Conservation (phyloP, 495 filamentous ascomycete genomes). For the Penicillium silybi region DNA sequence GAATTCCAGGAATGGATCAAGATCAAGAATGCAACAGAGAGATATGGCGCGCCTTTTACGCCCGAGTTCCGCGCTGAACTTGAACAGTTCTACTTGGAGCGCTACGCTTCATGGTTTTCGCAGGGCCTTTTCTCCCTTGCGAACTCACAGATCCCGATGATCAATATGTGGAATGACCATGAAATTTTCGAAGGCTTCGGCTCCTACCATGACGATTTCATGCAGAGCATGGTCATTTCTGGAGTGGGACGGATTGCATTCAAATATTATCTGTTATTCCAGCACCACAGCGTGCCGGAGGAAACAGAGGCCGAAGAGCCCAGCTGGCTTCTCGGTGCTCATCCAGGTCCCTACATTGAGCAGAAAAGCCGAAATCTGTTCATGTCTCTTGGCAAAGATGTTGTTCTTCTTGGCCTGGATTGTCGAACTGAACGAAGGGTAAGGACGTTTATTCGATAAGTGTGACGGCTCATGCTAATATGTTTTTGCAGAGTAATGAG, state of each 20-base stretch:
- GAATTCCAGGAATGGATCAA: constrained; percentile 79
- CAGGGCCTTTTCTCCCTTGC: constrained; percentile 91
- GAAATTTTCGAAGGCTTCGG: constrained; percentile 98
- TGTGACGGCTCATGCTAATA: neutral
- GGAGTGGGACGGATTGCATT: constrained; percentile 88
- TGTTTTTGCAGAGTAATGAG: constrained; percentile 54
- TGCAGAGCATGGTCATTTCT: constrained; percentile 84
- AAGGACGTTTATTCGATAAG: constrained; percentile 6
- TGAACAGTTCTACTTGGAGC: constrained; percentile 78
- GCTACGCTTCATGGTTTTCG: constrained; percentile 90
- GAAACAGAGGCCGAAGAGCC: constrained; percentile 81
- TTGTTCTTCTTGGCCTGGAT: constrained; percentile 84
- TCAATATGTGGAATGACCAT: constrained; percentile 98
- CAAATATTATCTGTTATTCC: constrained; percentile 98
- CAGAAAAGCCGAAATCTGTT: constrained; percentile 82
- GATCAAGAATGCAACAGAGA: constrained; percentile 74
- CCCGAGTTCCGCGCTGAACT: constrained; percentile 77
- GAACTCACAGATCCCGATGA: constrained; percentile 92
- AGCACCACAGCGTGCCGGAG: constrained; percentile 81
- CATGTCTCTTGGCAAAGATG: constrained; percentile 70
- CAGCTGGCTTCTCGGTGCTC: constrained; percentile 79
- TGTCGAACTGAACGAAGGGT: constrained; percentile 85
- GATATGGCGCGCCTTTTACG: constrained; percentile 70
- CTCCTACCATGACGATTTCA: constrained; percentile 87
- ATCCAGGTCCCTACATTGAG: constrained; percentile 85